Evolutionary conservation across 495 filamentous ascomycete genomes (phyloP), one percentile per base, ranked within the genome.

Genomic region (Diplogelasinospora grovesii): DNA sequence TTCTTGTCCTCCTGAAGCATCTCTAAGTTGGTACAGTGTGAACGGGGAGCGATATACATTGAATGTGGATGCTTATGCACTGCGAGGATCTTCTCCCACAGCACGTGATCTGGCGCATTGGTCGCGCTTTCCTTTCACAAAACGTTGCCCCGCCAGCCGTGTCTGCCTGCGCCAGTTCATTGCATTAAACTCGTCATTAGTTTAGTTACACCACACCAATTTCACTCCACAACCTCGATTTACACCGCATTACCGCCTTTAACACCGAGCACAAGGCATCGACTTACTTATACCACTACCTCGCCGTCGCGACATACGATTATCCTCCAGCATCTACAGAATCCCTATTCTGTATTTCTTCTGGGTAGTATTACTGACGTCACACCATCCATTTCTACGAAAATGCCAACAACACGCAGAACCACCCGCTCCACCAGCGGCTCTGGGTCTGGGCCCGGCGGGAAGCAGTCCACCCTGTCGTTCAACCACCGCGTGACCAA

Each of bases 401-500:
- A 20, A 26, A 89, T 89, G 85, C 81, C 85, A 35, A 68, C 79
- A 22, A 79, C 81, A 43, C 79, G 83, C 57, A 76, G 79, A 54
- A 65, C 69, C 1, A 60, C 63, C 42, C 69, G 73, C 50, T 55
- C 60, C 43, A 60, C 66, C 33, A 58, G 64, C 39, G 65, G 68
- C 46, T n/a, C n/a, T n/a, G 56, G 54, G 46, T 10, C 36, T 9
- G 55, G 64, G 35, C 53, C 63, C 30, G 55, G 59, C 32, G 49
- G 54, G 36, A 61, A 60, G 22, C 89, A 95, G 57, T 68, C 80
- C 3, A 89, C 79, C 11, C 75, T 95, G 46, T 79, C 81, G 43
- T 94, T 95, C 61, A 66, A 78, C 56, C 70, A 72, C 62, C 76
- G 79, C 58, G 77, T 93, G 44, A 88, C 84, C 52, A 95, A 95